Evolutionary conservation across 1,139 yeast species (phyloP), one percentile per base, ranked within the genome.

Genomic region (Yamadazyma buinensis): DNA sequence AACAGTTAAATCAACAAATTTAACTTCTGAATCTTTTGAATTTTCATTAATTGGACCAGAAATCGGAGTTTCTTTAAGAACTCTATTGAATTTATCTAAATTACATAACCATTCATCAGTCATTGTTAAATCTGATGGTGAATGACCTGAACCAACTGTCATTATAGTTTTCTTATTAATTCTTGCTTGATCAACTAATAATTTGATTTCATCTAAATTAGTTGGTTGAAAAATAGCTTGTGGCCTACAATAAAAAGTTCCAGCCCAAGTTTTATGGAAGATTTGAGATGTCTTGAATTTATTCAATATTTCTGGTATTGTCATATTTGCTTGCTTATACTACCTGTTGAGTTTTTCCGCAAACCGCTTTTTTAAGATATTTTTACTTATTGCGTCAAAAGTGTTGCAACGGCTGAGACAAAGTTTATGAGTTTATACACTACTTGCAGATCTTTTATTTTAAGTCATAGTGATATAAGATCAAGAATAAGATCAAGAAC

Each of bases 81-180:
- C 75, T 17, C 57, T 53, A 54, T 80, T 76, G 57, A 84, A 74
- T 43, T 76, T 77, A 59, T 92, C 98, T 51, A 92, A 69, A 55
- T 86, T 90, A 46, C 95, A 77, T 27, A 92, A 63, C 96, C 97
- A 90, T 39, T 86, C 95, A 21, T 63, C 61, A 2, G 96, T 84
- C 84, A 88, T 84, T 33, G 96, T 87, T 60, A 92, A 62, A 52
- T 81, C 90, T 30, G 95, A 84, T 0, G 98, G 98, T 6, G 97
- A 88, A 55, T 92, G 97, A 22, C 97, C 97, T 0, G 95, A 80
- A 0, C 98, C 98, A 7, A 86, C 92, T 2, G 87, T 77, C 72
- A 86, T 83, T 39, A 92, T 64, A 13, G 95, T 85, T 46, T 78
- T 82, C 14, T 71, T 67, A 25, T 66, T 54, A 33, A 62, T 52